phyloP scores from a whole-genome alignment of 805 yeast genomes.

The Wickerhamiella australiensis region DNA sequence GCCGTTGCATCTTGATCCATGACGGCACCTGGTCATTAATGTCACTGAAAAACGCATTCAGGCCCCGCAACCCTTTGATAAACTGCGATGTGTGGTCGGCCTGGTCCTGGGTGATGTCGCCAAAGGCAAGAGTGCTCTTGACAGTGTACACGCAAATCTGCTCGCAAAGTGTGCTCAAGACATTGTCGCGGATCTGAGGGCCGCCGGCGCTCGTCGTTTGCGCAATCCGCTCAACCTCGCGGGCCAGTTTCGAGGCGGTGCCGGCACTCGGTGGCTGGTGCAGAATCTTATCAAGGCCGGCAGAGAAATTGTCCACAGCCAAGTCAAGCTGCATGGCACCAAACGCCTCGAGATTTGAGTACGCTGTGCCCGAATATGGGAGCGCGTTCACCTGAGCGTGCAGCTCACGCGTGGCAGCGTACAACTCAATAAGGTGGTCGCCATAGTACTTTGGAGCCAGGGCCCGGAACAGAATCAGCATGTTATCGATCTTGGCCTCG shows the following conservation, averaged over 20 bases:
- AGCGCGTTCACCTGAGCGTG: not conserved
- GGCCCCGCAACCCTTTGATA: constrained; percentile 14
- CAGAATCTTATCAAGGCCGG: constrained; percentile 10
- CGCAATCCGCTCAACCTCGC: constrained; percentile 14
- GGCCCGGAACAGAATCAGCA: constrained; percentile 18
- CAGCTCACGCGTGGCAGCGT: constrained; percentile 17
- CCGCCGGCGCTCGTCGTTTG: constrained; percentile 17
- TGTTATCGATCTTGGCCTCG: constrained; percentile 10
- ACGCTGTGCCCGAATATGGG: constrained; percentile 1
- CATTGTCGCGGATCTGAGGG: constrained; percentile 16
- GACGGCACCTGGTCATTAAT: constrained; percentile 23
- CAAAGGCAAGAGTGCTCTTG: constrained; percentile 16
- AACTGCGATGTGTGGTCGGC: constrained; percentile 14
- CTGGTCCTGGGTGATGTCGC: constrained; percentile 27
- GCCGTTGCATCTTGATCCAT: constrained; percentile 30
- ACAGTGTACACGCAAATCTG: constrained; percentile 20
- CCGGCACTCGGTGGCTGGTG: not conserved
- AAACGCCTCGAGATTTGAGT: constrained; percentile 9
- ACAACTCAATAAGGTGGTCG: constrained; percentile 14
- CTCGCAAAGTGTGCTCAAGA: constrained; percentile 28
- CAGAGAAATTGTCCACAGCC: constrained; percentile 7
- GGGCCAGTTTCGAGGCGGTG: constrained; percentile 7
- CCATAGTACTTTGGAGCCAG: constrained; percentile 18
- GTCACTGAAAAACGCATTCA: constrained; percentile 18
- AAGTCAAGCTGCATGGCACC: constrained; percentile 12